Evolutionary conservation across 495 filamentous ascomycete genomes (phyloP), one percentile per base, ranked within the genome.

Genomic region (Aspergillus diversus): DNA sequence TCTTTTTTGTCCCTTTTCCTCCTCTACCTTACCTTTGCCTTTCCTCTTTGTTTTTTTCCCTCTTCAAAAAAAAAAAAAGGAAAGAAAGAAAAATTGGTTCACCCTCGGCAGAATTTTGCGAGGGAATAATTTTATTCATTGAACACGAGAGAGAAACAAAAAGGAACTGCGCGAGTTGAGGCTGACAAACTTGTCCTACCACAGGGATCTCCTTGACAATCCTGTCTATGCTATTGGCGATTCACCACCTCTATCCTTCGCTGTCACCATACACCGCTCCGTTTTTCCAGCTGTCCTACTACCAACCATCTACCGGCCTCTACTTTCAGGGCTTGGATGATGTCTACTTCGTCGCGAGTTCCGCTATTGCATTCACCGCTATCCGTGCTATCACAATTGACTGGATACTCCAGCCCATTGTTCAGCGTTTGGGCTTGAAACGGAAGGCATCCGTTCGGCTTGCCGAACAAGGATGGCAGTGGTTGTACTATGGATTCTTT

Each of bases 381-480:
- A 81, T 97, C 43, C 90, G 94, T 56, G 92, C 90, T n/a, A 86
- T 86, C 51, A 74, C 86, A 9, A 94, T 98, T 81, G 92, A 97
- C 67, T 94, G 95, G 78, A 63, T 97, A 9, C 80, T 98, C 17
- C 84, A 84, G 47, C 94, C 95, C 17, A 72, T 93, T 17, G 93
- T 89, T 33, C 84, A 84, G 46, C 71, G 78, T 13, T 80, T 80
- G 55, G 93, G 93, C 13, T 78, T 98, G 64, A 82, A 83, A 62
- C 81, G 80, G 66, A 97, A 96, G 76, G 89, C 84, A 7, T 75
- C 88, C 27, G 82, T 90, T 27, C 84, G 96, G 46, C 91, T 98
- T 75, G 90, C 92, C 53, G 95, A 99, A 74, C 95, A 99, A 78
- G 92, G 88, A 55, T 99, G 93, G 91, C 80, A 96, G 70, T 72